phyloP scores from a whole-genome alignment of 2,329 filamentous ascomycete genomes.

The Penicillium brevicompactum region DNA sequence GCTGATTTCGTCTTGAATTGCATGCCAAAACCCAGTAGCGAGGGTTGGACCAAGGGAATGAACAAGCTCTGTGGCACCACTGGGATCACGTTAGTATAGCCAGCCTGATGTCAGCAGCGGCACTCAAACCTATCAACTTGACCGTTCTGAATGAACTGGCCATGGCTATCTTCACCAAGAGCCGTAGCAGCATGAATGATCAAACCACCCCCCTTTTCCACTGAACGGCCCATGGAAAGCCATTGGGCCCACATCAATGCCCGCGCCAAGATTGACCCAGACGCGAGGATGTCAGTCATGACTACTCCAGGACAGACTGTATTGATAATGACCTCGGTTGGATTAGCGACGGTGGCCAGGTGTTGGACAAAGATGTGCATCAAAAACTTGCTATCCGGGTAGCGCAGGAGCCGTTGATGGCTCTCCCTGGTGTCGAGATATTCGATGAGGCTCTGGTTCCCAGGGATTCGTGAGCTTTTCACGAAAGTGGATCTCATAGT shows the following conservation, averaged over 20 bases:
- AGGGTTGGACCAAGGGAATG: background rate
- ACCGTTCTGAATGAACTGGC: slow-evolving; percentile 15
- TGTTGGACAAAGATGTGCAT: slow-evolving; percentile 20
- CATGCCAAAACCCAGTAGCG: background rate
- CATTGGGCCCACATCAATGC: background rate
- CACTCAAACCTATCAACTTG: background rate
- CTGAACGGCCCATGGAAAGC: background rate
- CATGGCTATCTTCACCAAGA: slow-evolving; percentile 10
- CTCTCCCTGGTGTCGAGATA: slow-evolving; percentile 5
- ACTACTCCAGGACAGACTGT: slow-evolving; percentile 21
- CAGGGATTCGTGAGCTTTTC: background rate
- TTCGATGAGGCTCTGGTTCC: background rate
- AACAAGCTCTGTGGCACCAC: background rate
- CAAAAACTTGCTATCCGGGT: slow-evolving; percentile 20
- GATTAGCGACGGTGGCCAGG: slow-evolving; percentile 8
- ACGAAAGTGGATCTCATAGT: slow-evolving; percentile 9
- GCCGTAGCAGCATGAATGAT: slow-evolving; percentile 14
- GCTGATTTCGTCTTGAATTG: background rate
- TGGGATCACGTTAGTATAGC: background rate
- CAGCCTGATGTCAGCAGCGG: background rate
- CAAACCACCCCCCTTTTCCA: background rate
- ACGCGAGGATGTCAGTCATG: background rate
- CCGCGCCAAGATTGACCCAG: background rate
- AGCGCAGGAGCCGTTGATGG: slow-evolving; percentile 5
- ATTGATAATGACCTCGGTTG: slow-evolving; percentile 21